phyloP scores from a whole-genome alignment of 2,329 filamentous ascomycete species.

The Fusarium sterilihyphosum region DNA sequence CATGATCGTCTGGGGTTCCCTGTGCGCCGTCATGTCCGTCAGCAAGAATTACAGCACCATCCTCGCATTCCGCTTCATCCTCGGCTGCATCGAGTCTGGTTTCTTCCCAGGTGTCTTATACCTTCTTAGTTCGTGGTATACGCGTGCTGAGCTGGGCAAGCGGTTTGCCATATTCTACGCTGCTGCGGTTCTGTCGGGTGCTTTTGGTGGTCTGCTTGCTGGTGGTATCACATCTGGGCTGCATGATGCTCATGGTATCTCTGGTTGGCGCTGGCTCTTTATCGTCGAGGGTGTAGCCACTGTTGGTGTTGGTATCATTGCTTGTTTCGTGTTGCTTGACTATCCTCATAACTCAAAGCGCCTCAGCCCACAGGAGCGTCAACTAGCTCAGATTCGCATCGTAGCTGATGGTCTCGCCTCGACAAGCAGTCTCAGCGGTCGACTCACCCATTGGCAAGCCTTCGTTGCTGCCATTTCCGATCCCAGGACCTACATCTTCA shows the following conservation, averaged over 20 bases:
- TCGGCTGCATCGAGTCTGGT: background rate
- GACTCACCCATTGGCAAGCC: background rate
- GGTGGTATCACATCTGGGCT: background rate
- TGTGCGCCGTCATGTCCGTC: background rate
- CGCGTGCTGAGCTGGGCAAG: background rate
- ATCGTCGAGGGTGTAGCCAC: background rate
- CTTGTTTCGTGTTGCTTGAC: background rate
- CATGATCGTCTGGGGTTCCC: background rate
- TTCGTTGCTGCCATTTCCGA: background rate
- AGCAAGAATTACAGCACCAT: background rate
- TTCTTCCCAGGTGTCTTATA: background rate
- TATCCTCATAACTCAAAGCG: background rate
- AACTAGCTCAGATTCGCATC: background rate
- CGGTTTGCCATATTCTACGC: background rate
- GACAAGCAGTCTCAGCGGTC: background rate
- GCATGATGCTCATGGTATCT: background rate
- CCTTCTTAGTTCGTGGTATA: background rate
- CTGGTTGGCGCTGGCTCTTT: background rate
- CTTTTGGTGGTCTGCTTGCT: background rate
- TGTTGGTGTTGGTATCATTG: background rate
- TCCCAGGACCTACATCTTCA: background rate
- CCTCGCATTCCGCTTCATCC: background rate
- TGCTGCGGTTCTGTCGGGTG: background rate
- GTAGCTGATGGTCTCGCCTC: background rate
- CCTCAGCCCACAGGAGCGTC: background rate